A percentile compares a stretch with the other conserved stretches of the same genome.
These are phyloP conservation scores for Helichrysum umbraculigerum DNA, from an alignment of 129 eudicot species.

Conservation along the genomic window DNA sequence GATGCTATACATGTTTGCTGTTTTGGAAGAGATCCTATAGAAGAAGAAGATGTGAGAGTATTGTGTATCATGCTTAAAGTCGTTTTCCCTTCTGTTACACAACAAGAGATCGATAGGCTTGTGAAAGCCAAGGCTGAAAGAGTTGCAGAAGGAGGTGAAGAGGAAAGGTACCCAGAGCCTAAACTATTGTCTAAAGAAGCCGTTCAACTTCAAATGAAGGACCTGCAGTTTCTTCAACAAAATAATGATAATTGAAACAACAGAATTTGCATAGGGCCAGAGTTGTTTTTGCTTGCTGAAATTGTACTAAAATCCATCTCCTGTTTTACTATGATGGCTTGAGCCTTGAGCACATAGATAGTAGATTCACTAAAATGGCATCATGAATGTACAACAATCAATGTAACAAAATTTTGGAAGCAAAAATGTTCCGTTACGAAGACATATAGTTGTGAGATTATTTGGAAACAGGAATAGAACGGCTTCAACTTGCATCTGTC, in stretches of 20 bases:
- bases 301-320: not conserved
- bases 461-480: conserved; percentile 24
- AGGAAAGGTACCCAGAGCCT: conserved; percentile 58
- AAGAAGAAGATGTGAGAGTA: conserved; percentile 66
- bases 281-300: not conserved
- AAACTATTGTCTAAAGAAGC: conserved; percentile 88
- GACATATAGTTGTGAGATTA: conserved; percentile 28
- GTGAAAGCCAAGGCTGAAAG: conserved; percentile 60
- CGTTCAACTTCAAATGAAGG: conserved; percentile 85
- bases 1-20: conserved; percentile 89
- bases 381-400: conserved; percentile 32
- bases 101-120: conserved; percentile 43
- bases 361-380: conserved; percentile 12
- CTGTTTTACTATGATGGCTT: conserved; percentile 1
- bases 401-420: conserved; percentile 29
- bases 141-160: conserved; percentile 69
- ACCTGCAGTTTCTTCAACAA: conserved; percentile 71
- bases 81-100: conserved; percentile 71
- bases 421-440: conserved; percentile 23
- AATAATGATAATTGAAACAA: conserved; percentile 44
- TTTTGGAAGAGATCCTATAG: conserved; percentile 73
- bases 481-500: conserved; percentile 25
- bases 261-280: conserved; percentile 5
- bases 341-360: not conserved
- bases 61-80: conserved; percentile 61